A percentile compares a stretch with the other conserved stretches of the same genome.
Evolutionary conservation across 768 basidiomycete genomes (phyloP).

Genomic region (Xerocomellus chrysenteron): DNA sequence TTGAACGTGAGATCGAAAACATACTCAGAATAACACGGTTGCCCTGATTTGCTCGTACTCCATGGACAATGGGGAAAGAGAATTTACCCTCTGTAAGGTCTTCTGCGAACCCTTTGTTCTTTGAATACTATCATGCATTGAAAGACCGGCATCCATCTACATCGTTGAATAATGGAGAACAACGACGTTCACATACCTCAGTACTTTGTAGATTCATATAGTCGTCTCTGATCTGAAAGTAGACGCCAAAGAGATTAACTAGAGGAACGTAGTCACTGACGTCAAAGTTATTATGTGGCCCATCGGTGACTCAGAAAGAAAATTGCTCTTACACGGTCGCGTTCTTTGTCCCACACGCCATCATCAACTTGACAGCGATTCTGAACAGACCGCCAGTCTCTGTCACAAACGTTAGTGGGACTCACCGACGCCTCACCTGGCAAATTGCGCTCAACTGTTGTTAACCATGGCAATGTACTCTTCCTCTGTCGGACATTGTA

Average conservation of each 20-base stretch:
- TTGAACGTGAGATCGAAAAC: slow-evolving; percentile 22
- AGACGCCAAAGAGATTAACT: slow-evolving; percentile 92
- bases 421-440: slow-evolving; percentile 54
- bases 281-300: background rate
- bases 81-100: slow-evolving; percentile 82
- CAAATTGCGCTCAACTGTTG: slow-evolving; percentile 66
- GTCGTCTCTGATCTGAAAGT: slow-evolving; percentile 96
- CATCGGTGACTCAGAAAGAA: background rate
- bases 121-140: slow-evolving; percentile 49
- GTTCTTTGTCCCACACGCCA: slow-evolving; percentile 77
- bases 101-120: slow-evolving; percentile 68
- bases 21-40: slow-evolving; percentile 84
- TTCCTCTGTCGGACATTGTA: slow-evolving; percentile 90
- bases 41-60: slow-evolving; percentile 71
- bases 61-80: slow-evolving; percentile 76
- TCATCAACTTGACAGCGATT: slow-evolving; percentile 94
- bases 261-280: slow-evolving; percentile 85
- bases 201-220: slow-evolving; percentile 91
- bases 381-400: slow-evolving; percentile 95
- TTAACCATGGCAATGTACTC: slow-evolving; percentile 97
- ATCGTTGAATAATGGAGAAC: background rate
- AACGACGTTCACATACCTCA: slow-evolving; percentile 48
- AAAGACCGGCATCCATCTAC: background rate
- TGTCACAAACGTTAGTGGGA: slow-evolving; percentile 31
- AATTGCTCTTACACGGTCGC: slow-evolving; percentile 47